Base-by-base conservation (phyloP, 2,329 filamentous ascomycete genomes). In the Sphaerostilbella broomeana region DNA sequence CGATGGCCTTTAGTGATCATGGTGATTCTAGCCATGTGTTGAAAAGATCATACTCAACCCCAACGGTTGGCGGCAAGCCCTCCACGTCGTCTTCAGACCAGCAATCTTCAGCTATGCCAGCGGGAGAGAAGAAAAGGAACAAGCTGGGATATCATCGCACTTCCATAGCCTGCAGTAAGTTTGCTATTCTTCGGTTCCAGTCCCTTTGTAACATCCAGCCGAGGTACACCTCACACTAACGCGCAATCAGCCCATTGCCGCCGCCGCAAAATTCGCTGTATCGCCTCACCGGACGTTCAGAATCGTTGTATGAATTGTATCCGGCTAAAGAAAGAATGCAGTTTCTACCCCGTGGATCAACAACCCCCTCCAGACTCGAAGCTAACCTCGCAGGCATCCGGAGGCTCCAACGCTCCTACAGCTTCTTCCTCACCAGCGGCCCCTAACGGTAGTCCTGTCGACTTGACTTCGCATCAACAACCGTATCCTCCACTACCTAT, bases 81-180 rank as follows among this genome's bases (percentile, higher is more conserved):
- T 29, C 38, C 29, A 37, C 33, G 4, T 35, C 38, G 3, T 40
- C 25, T 22, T 18, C 40, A 15, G 42, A 44, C 17, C 35, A 35
- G 9, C 42, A 55, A 17, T 31, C 45, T 5, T 42, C 47, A 25
- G 43, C 62, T 38, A 58, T 57, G 17, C 52, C 62, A 20, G 50
- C 63, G n/a, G 63, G 60, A 24, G 73, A 77, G 43, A 77, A 73
- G 61, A 72, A 68, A 45, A 79, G 89, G 57, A 95, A 95, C 62
- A 95, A 94, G 64, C 73, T 97, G 45, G 90, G 90, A 26, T 97
- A 97, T 59, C 90, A 95, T 67, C 79, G 90, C 56, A 95, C 88
- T 24, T 94, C 89, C 30, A 86, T 95, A 52, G 92, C 90, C 51
- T 97, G 90, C 69, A 84, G 90, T 97, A 75, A 77, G 89, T 79